These are phyloP conservation scores for Tolypocladium cylindrosporum DNA, from an alignment of 2,329 filamentous ascomycete species.

Conservation along the genomic window DNA sequence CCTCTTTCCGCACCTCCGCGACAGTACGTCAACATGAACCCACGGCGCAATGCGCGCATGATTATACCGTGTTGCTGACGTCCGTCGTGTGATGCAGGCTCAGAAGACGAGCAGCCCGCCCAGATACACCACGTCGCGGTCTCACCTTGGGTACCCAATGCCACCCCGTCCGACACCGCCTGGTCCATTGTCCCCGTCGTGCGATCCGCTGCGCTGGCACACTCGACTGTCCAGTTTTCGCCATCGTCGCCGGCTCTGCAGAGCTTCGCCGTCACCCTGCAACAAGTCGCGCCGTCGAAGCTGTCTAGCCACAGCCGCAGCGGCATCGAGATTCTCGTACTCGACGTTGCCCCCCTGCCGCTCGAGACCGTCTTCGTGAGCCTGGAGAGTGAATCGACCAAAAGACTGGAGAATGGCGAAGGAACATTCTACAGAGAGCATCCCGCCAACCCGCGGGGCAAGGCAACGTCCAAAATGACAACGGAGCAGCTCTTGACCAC, in stretches of 20 bases:
- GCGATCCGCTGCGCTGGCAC: slow-evolving; percentile 53
- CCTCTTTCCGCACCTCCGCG: slow-evolving; percentile 57
- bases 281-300: slow-evolving; percentile 66
- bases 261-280: slow-evolving; percentile 64
- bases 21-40: slow-evolving; percentile 32
- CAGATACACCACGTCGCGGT: slow-evolving; percentile 57
- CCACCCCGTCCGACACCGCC: slow-evolving; percentile 48
- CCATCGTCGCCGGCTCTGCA: slow-evolving; percentile 65
- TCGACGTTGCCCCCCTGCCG: slow-evolving; percentile 70
- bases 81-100: slow-evolving; percentile 7
- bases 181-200: slow-evolving; percentile 83
- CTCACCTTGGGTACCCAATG: slow-evolving; percentile 59
- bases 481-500: slow-evolving; percentile 50
- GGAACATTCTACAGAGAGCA: slow-evolving; percentile 67
- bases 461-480: slow-evolving; percentile 22
- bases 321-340: slow-evolving; percentile 72
- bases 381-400: slow-evolving; percentile 70
- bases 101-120: slow-evolving; percentile 24
- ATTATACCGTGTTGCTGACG: background rate
- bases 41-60: background rate
- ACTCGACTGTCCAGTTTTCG: slow-evolving; percentile 72
- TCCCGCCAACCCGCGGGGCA: slow-evolving; percentile 29
- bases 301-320: slow-evolving; percentile 61
- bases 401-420: slow-evolving; percentile 73
- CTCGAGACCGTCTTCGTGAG: slow-evolving; percentile 82